A percentile compares a stretch with the other conserved stretches of the same genome.
Conservation (phyloP, 169 alveolate species). For the Ichthyophthirius multifiliis region DNA sequence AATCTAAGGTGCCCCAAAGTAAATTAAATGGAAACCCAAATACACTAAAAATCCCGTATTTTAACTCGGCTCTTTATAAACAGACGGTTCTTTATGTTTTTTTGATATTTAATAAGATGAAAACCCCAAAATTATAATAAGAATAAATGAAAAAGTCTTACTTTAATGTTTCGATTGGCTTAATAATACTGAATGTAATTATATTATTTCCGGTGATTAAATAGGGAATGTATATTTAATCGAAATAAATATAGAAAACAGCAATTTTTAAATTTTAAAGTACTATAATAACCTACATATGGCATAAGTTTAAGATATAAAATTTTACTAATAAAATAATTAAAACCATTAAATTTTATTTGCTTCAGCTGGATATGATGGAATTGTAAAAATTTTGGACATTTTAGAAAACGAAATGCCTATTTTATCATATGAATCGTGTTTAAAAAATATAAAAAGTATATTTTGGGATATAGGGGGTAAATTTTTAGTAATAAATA, state of each 20-base stretch:
- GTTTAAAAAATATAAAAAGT: neutral
- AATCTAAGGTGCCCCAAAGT: neutral
- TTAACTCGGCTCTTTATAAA: neutral
- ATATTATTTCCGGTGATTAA: neutral
- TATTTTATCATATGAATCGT: neutral
- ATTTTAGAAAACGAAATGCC: neutral
- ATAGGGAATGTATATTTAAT: neutral
- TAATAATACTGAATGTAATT: neutral
- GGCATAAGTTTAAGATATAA: neutral
- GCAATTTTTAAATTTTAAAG: neutral
- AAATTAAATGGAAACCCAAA: neutral
- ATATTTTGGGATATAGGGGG: neutral
- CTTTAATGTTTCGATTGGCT: constrained; percentile 3
- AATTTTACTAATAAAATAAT: neutral
- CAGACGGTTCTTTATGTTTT: neutral
- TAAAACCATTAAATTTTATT: neutral
- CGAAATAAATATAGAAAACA: neutral
- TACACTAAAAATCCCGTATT: neutral
- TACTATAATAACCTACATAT: neutral
- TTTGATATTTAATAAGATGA: neutral
- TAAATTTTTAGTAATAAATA: neutral
- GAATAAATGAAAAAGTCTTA: neutral
- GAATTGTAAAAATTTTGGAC: neutral
- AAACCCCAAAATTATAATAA: neutral
- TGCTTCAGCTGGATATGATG: constrained; percentile 3